Base-by-base conservation (phyloP, 2,329 filamentous ascomycete genomes). In the Hysterium pulicare region DNA sequence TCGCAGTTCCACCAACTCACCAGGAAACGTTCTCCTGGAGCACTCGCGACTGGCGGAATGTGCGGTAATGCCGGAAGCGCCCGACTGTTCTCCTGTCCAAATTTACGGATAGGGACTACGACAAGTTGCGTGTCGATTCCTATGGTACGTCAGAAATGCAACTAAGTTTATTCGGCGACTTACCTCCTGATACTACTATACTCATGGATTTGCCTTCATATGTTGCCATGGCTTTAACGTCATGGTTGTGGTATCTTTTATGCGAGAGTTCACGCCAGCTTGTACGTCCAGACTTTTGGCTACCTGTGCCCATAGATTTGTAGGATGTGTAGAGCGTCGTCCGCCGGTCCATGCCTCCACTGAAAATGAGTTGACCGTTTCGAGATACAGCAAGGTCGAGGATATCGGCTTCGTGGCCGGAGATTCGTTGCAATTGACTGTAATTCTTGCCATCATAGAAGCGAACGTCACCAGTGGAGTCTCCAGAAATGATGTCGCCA, bases 401-500 rank as follows among this genome's bases (percentile, higher is more conserved):
- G 4, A 95, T 84, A 68, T 98, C 93, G 33, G 91, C 88, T 52
- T 88, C 83, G 61, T 98, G 93, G 20, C 85, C 83, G 58, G 90
- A 84, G 41, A 98, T 81, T 38, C 90, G 79, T 62, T 98, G 93
- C 26, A 82, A 78, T 55, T 95, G 82, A 4, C 90, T 90, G 65
- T 91, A 95, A 40, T 88, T 95, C 70, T 87, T 90, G 42, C 89
- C 88, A 62, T 95, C 89, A 86, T 90, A 98, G 61, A 97, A 87
- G 51, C 88, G 84, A 31, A 98, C 77, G 62, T 97, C 90, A 23
- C 93, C 93, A 4, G 90, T 90, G 3, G 93, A 97, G 64, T 98
- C 93, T 38, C 89, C 93, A 2, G 90, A 95, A 10, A 97, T 84
- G 48, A 98, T 93, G 53, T 93, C 89, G 38, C 90, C 90, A 58